Percentiles rank a stretch among this genome's conserved stretches.
phyloP scores from a whole-genome alignment of 495 filamentous ascomycete genomes.

The Amphirosellinia nigrospora region DNA sequence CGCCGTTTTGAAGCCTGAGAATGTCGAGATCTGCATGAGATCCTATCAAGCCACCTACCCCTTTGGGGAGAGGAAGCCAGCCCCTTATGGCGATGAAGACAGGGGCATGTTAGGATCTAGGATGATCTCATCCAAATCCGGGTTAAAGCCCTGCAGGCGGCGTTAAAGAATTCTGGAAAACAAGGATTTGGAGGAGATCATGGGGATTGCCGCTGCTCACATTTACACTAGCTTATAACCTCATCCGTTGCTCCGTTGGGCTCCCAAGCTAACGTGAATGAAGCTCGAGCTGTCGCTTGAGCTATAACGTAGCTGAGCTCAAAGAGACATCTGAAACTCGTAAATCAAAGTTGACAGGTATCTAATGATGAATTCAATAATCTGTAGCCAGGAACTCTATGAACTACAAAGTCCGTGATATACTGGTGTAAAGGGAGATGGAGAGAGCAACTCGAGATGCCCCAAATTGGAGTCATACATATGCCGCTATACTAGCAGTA shows the following conservation, averaged over 20 bases:
- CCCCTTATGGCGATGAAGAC: background rate
- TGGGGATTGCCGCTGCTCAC: background rate
- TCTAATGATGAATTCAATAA: background rate
- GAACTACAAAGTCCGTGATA: background rate
- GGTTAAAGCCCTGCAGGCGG: background rate
- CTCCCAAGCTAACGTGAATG: background rate
- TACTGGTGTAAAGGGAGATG: background rate
- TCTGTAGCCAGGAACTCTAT: background rate
- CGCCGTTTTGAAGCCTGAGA: background rate
- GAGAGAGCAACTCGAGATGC: background rate
- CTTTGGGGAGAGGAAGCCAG: conserved; percentile 6
- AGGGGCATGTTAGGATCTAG: background rate
- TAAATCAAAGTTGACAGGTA: background rate
- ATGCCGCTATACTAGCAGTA: conserved; percentile 2
- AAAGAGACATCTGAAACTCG: background rate
- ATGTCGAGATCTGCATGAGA: conserved; percentile 6
- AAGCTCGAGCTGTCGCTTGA: no score
- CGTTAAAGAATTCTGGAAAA: background rate
- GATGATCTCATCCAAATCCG: background rate
- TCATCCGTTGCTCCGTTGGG: background rate
- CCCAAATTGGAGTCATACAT: background rate
- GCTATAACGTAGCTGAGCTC: no score
- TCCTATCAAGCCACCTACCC: conserved; percentile 15
- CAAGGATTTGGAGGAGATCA: background rate
- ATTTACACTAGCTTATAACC: background rate